These are phyloP conservation scores for Cyclotella sp. DNA, from an alignment of 108 stramenopile species.

Conservation along the genomic window DNA sequence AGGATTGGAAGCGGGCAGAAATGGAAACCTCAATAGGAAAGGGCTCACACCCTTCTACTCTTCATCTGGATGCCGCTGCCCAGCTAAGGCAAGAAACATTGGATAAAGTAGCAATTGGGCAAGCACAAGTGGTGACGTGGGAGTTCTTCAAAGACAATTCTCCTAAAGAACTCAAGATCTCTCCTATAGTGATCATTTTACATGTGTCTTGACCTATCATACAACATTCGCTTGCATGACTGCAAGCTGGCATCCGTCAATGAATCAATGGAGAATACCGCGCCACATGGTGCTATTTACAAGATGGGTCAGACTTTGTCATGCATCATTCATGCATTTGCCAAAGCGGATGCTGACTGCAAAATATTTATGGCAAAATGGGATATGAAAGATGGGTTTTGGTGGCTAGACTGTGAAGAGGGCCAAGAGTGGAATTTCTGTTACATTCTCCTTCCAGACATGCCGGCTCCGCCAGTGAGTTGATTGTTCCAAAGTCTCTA, in stretches of 20 bases:
- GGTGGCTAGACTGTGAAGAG: slow-evolving; percentile 2
- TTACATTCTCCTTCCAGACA: not conserved
- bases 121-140: slow-evolving; percentile 12
- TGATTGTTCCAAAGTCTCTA: not conserved
- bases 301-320: slow-evolving; percentile 18
- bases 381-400: slow-evolving; percentile 15
- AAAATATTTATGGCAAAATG: slow-evolving; percentile 2
- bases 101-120: not conserved
- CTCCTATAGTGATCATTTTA: not conserved
- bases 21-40: slow-evolving; percentile 14
- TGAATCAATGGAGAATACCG: slow-evolving; percentile 6
- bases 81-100: not conserved
- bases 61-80: slow-evolving; percentile 1
- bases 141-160: slow-evolving; percentile 13
- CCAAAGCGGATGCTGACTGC: not conserved
- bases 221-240: not conserved
- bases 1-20: slow-evolving; percentile 14
- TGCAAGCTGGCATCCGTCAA: slow-evolving; percentile 14
- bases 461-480: not conserved
- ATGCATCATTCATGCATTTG: slow-evolving; percentile 16
- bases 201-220: not conserved
- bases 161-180: slow-evolving; percentile 15
- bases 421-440: slow-evolving; percentile 22
- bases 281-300: slow-evolving; percentile 11
- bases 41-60: slow-evolving; percentile 23